A percentile compares a stretch with the other conserved stretches of the same genome.
Conservation (phyloP, 352 stramenopile genomes). For the Peronospora belbahrii region DNA sequence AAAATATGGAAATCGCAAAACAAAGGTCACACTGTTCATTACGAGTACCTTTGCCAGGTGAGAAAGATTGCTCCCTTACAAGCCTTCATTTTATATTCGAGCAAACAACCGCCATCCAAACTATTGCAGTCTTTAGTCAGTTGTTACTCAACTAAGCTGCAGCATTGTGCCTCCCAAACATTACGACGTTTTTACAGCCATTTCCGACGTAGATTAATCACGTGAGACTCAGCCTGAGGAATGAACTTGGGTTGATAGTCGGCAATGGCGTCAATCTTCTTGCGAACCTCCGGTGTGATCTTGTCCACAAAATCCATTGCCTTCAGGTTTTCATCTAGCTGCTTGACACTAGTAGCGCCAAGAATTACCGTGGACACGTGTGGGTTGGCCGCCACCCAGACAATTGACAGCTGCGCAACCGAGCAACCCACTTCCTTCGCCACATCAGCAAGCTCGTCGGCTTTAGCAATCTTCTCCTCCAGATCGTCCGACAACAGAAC, state of each 20-base stretch:
- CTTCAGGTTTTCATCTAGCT: constrained; percentile 75
- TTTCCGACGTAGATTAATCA: constrained; percentile 17
- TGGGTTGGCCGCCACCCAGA: constrained; percentile 45
- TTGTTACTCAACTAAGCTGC: background rate
- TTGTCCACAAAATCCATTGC: constrained; percentile 53
- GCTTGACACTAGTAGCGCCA: constrained; percentile 48
- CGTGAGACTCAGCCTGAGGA: background rate
- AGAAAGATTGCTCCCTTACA: too few relatives aligned
- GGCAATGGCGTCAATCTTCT: constrained; percentile 62
- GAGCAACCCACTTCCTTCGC: constrained; percentile 57
- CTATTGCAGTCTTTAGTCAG: too few relatives aligned
- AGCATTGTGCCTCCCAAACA: background rate
- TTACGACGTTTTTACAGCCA: constrained; percentile 10
- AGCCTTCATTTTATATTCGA: too few relatives aligned
- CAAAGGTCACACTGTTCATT: too few relatives aligned
- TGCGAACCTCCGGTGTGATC: constrained; percentile 60
- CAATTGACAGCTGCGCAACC: constrained; percentile 47
- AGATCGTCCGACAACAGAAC: constrained; percentile 39
- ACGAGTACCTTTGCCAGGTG: too few relatives aligned
- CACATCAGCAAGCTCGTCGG: constrained; percentile 36
- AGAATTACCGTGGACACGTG: constrained; percentile 62
- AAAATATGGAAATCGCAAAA: too few relatives aligned
- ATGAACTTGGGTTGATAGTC: constrained; percentile 17
- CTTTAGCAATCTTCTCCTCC: constrained; percentile 41
- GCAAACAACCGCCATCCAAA: too few relatives aligned